Conservation (phyloP, 306 rosid species). For the Datisca glomerata region DNA sequence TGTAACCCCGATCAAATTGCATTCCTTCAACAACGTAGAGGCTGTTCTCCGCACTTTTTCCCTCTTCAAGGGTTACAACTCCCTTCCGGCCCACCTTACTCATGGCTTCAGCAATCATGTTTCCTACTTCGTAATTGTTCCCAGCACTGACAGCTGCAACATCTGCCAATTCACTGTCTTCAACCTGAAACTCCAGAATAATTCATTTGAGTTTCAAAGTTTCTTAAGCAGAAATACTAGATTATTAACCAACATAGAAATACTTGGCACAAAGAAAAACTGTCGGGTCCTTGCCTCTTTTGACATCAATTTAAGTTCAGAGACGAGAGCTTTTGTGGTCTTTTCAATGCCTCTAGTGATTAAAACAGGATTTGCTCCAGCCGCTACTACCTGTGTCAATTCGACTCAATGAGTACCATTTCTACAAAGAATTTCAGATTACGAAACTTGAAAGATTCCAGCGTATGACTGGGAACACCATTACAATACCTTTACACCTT, state of each 20-base stretch:
- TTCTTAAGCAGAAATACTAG: neutral
- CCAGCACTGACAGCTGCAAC: constrained; percentile 99
- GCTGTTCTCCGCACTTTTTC: constrained; percentile 87
- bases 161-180: constrained; percentile 92
- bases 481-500: constrained; percentile 97
- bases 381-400: constrained; percentile 74
- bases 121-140: constrained; percentile 84
- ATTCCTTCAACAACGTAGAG: constrained; percentile 97
- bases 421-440: too few species aligned
- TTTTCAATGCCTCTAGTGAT: constrained; percentile 98
- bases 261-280: neutral
- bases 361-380: constrained; percentile 96
- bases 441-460: too few species aligned
- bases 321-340: constrained; percentile 67
- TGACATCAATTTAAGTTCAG: constrained; percentile 70
- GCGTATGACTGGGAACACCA: too few species aligned
- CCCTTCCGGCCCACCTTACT: constrained; percentile 97
- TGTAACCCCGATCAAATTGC: constrained; percentile 99
- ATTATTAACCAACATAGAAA: neutral
- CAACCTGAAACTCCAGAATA: constrained; percentile 55
- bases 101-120: constrained; percentile 98
- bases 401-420: constrained; percentile 1
- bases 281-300: constrained; percentile 73
- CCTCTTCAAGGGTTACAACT: constrained; percentile 98
- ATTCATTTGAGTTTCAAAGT: neutral